These are phyloP conservation scores for Aureobasidium musti DNA, from an alignment of 2,329 filamentous ascomycete genomes.

Conservation along the genomic window DNA sequence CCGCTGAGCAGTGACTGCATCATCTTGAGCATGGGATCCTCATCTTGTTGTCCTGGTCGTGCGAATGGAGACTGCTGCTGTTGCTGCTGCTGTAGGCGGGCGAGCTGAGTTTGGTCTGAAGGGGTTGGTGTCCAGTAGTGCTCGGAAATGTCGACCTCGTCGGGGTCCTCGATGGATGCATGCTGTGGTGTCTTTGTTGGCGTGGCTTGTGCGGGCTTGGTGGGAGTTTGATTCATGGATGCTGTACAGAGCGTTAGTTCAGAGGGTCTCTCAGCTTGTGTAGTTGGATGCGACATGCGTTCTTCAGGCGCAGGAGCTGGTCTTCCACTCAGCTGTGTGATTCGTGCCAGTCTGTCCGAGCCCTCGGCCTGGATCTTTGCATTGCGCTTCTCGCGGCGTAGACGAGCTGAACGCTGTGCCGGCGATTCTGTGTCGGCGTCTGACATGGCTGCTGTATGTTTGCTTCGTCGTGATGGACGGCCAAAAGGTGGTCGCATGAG, in stretches of 20 bases:
- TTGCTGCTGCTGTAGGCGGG: conserved; percentile 8
- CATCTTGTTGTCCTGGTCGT: conserved; percentile 37
- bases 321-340: conserved; percentile 68
- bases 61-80: conserved; percentile 35
- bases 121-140: conserved; percentile 41
- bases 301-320: conserved; percentile 40
- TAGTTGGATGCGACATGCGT: conserved; percentile 16
- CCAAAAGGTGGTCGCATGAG: conserved; percentile 15
- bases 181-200: conserved; percentile 35
- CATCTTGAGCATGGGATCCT: conserved; percentile 74
- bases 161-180: conserved; percentile 57
- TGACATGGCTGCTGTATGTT: conserved; percentile 29
- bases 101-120: conserved; percentile 15
- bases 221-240: conserved; percentile 35
- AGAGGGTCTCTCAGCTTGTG: too few relatives aligned
- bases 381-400: conserved; percentile 76
- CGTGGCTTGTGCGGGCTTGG: conserved; percentile 5
- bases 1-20: conserved; percentile 68
- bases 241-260: not conserved
- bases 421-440: conserved; percentile 43
- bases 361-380: conserved; percentile 76
- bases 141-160: conserved; percentile 76
- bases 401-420: conserved; percentile 62
- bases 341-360: conserved; percentile 69
- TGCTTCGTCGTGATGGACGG: not conserved